Evolutionary conservation across 768 basidiomycete genomes (phyloP).

Genomic region (Phylloporus sp.): DNA sequence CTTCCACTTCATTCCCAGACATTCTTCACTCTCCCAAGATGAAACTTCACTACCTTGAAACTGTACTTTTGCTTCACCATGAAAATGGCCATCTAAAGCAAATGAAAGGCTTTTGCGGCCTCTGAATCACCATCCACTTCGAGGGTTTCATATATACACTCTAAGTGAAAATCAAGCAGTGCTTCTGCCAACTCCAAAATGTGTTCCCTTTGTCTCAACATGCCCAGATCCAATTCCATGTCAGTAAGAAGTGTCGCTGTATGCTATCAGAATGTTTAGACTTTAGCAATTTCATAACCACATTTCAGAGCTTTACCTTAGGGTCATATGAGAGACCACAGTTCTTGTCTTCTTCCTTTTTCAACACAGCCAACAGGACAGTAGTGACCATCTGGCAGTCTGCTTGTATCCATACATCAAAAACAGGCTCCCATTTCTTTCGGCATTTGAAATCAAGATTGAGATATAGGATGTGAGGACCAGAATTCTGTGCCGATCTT

Average conservation of each 20-base stretch:
- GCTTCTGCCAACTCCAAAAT: background rate
- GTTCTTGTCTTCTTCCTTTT: background rate
- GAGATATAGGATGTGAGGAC: background rate
- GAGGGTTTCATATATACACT: background rate
- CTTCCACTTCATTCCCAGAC: background rate
- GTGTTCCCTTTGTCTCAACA: background rate
- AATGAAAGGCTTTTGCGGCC: background rate
- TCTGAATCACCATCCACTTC: background rate
- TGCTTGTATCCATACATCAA: constrained; percentile 6
- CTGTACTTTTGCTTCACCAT: background rate
- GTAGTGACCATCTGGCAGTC: constrained; percentile 1
- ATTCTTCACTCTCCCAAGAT: background rate
- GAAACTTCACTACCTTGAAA: background rate
- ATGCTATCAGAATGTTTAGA: background rate
- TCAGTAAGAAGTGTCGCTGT: too few species aligned
- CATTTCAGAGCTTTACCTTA: background rate
- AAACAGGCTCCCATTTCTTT: background rate
- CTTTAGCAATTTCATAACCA: background rate
- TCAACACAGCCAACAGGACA: background rate
- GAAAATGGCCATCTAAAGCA: background rate
- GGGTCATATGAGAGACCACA: background rate
- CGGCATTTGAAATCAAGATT: background rate
- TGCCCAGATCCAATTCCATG: background rate
- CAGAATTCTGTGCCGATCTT: too few species aligned
- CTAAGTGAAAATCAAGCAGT: background rate